Evolutionary conservation across 164 flowering plant species (phyloP), one percentile per base, ranked within the genome.

Genomic region (Chimonanthus praecox): DNA sequence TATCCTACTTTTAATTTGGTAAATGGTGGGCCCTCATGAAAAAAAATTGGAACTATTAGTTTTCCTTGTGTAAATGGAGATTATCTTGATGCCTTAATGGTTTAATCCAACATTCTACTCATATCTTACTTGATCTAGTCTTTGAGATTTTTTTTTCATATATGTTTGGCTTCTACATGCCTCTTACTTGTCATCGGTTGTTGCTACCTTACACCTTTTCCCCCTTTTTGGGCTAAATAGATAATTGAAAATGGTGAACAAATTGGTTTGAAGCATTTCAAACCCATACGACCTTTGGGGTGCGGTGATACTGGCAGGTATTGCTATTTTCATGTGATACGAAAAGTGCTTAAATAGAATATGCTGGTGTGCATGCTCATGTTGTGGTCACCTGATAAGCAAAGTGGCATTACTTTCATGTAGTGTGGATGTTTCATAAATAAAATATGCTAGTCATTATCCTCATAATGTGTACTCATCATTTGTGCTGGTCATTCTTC

Each of bases 271-370:
- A 83, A 88, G 80, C 97, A 94, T 85, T 91, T 94, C 80, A 91
- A 88, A 84, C 98, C 98, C 51, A 79, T 94, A 74, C 89, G 80
- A 75, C 97, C 98, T n/a, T 84, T 94, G 85, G 98, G 98, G 61
- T 87, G 90, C 84, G 98, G 98, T 80, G 98, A 94, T 78, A 94
- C 98, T 79, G 98, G 98, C 78, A 92, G 98, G 98, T 92, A 84
- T 65, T 44, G 5, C 5, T 10, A 44, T 65, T 65, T 65, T 65
- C 68, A 65, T 43, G 4, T 65, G 43, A 64, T 65, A 18, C 15
- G 46, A 10, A 44, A 43, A 16, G 46, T 65, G 60, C n/a, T 54
- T 54, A 4, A 54, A 11, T n/a, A 33, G 33, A 54, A 65, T 65
- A 43, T 65, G 5, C n/a, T 65, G 20, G 16, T 13, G 16, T 9